phyloP scores from a whole-genome alignment of 1,284 basidiomycete genomes.

The Boletus sp. region DNA sequence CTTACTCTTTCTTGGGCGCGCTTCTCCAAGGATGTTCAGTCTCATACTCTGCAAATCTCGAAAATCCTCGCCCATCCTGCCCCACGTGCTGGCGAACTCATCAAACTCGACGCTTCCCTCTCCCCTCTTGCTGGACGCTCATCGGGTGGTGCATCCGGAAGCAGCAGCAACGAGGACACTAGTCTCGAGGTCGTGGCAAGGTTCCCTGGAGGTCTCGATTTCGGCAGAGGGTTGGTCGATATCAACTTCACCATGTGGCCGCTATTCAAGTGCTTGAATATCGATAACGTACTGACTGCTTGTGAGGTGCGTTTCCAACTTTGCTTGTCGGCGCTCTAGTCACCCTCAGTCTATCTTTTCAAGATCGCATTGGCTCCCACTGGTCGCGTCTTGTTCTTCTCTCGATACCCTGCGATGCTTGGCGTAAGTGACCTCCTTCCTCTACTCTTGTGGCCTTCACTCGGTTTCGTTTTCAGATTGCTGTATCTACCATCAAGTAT shows the following conservation, averaged over 20 bases:
- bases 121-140: slow-evolving; percentile 22
- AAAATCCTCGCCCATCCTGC: slow-evolving; percentile 81
- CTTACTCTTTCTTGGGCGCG: slow-evolving; percentile 89
- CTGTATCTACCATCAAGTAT: slow-evolving; percentile 87
- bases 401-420: slow-evolving; percentile 87
- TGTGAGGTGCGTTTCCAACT: slow-evolving; percentile 64
- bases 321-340: neutral
- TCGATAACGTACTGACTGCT: slow-evolving; percentile 91
- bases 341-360: slow-evolving; percentile 6
- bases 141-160: slow-evolving; percentile 25
- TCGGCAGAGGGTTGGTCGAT: slow-evolving; percentile 77
- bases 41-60: slow-evolving; percentile 79
- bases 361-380: slow-evolving; percentile 91
- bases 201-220: slow-evolving; percentile 82
- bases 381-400: slow-evolving; percentile 87
- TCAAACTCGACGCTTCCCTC: slow-evolving; percentile 71
- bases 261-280: slow-evolving; percentile 88
- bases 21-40: slow-evolving; percentile 88
- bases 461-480: slow-evolving; percentile 45
- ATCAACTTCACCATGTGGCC: slow-evolving; percentile 97
- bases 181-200: slow-evolving; percentile 79
- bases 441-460: neutral
- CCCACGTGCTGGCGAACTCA: slow-evolving; percentile 81
- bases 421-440: slow-evolving; percentile 44
- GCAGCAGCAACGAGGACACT: slow-evolving; percentile 58